phyloP scores from a whole-genome alignment of 1,139 yeast species.

The Geotrichum phurueaensis region DNA sequence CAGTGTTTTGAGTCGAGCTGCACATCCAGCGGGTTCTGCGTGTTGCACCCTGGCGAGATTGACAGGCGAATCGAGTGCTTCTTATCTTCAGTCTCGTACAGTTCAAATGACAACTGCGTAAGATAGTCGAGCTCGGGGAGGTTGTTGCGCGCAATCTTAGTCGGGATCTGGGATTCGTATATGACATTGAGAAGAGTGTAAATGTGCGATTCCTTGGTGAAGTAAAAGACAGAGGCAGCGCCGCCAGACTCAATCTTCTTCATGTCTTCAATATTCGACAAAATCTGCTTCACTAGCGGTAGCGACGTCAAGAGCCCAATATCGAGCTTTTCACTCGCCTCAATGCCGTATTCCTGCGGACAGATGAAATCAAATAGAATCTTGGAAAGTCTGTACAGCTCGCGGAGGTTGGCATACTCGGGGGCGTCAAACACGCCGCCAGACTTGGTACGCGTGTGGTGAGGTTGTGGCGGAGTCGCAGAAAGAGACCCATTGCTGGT shows the following conservation, averaged over 20 bases:
- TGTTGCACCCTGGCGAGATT: slow-evolving; percentile 95
- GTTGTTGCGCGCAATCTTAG: slow-evolving; percentile 89
- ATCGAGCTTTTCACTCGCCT: slow-evolving; percentile 90
- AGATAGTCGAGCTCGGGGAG: slow-evolving; percentile 93
- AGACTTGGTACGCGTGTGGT: slow-evolving; percentile 13
- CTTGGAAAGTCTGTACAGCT: slow-evolving; percentile 81
- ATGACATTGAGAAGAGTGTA: slow-evolving; percentile 86
- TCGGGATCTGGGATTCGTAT: slow-evolving; percentile 90
- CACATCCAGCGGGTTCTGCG: slow-evolving; percentile 94
- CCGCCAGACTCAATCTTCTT: slow-evolving; percentile 65
- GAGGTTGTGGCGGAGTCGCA: not conserved
- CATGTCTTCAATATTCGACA: slow-evolving; percentile 74
- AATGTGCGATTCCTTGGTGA: slow-evolving; percentile 95
- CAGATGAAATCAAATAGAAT: slow-evolving; percentile 94
- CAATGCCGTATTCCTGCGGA: slow-evolving; percentile 98
- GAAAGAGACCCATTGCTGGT: not conserved
- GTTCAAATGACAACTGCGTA: slow-evolving; percentile 89
- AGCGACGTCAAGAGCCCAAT: slow-evolving; percentile 91
- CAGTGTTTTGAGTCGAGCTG: slow-evolving; percentile 95
- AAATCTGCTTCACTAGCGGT: slow-evolving; percentile 85
- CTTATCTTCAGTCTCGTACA: slow-evolving; percentile 69
- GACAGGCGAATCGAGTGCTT: slow-evolving; percentile 84
- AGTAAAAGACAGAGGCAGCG: slow-evolving; percentile 72
- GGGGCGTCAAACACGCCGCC: slow-evolving; percentile 63
- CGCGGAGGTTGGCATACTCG: slow-evolving; percentile 73